Evolutionary conservation across 1,284 basidiomycete species (phyloP).

Genomic region (Anthracocystis walkeri): DNA sequence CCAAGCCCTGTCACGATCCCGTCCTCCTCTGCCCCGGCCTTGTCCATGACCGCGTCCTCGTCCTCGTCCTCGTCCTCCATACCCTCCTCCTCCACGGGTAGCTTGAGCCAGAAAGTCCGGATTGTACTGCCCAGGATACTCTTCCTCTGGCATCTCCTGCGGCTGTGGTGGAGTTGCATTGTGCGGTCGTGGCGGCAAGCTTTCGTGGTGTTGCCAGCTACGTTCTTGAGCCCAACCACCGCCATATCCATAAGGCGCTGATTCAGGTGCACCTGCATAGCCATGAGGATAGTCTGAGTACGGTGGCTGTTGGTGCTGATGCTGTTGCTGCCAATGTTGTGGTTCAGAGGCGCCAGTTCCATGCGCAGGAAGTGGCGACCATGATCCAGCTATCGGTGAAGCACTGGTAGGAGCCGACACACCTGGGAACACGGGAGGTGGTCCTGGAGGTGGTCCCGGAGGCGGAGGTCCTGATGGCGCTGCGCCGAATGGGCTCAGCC

Average conservation of each 20-base stretch:
- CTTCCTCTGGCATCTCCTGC: conserved; percentile 44
- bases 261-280: conserved; percentile 3
- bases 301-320: conserved; percentile 6
- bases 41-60: conserved; percentile 9
- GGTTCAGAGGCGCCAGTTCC: conserved; percentile 3
- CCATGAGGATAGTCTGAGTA: conserved; percentile 13
- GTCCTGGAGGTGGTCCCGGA: conserved; percentile 36
- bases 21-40: conserved; percentile 19
- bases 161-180: conserved; percentile 13
- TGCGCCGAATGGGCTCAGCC: conserved; percentile 11
- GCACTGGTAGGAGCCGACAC: neutral
- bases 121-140: conserved; percentile 51
- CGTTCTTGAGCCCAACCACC: conserved; percentile 15
- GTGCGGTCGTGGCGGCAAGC: conserved; percentile 1
- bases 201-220: conserved; percentile 8
- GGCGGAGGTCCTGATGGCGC: conserved; percentile 19
- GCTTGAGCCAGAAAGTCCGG: conserved; percentile 41
- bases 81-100: conserved; percentile 10
- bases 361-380: conserved; percentile 19
- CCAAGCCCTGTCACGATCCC: conserved; percentile 27
- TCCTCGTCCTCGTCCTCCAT: conserved; percentile 12
- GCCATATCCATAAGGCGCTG: conserved; percentile 1
- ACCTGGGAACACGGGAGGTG: conserved; percentile 21
- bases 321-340: conserved; percentile 17
- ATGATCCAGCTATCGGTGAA: conserved; percentile 19